These are phyloP conservation scores for Davidsoniella neocaledoniae DNA, from an alignment of 2,329 filamentous ascomycete species.

Conservation along the genomic window DNA sequence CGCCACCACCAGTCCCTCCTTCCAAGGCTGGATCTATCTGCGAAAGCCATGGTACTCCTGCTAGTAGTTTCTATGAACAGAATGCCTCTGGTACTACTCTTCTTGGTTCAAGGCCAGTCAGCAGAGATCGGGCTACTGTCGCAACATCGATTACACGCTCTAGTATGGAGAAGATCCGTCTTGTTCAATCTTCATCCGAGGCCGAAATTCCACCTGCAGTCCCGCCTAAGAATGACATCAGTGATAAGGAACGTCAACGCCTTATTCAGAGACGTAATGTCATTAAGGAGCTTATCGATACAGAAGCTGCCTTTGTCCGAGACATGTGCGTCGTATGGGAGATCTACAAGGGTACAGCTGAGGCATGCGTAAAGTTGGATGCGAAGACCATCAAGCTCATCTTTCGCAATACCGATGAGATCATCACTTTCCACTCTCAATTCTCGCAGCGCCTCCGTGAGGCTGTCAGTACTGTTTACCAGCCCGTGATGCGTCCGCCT, in stretches of 20 bases:
- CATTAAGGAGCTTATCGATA: slow-evolving; percentile 84
- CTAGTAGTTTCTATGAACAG: slow-evolving; percentile 12
- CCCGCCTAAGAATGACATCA: slow-evolving; percentile 10
- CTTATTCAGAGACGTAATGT: slow-evolving; percentile 67
- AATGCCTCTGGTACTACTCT: slow-evolving; percentile 26
- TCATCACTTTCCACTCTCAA: slow-evolving; percentile 68
- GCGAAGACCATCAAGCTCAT: slow-evolving; percentile 73
- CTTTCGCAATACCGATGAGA: slow-evolving; percentile 83
- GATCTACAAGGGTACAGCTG: slow-evolving; percentile 89
- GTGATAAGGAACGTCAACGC: slow-evolving; percentile 41
- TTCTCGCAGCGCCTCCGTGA: slow-evolving; percentile 71
- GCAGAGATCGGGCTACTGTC: slow-evolving; percentile 21
- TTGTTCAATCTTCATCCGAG: slow-evolving; percentile 6
- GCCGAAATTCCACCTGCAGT: slow-evolving; percentile 10
- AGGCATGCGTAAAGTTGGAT: slow-evolving; percentile 63
- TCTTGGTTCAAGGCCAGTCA: slow-evolving; percentile 27
- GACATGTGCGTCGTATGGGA: slow-evolving; percentile 97
- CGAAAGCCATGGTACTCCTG: slow-evolving; percentile 9
- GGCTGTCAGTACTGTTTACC: slow-evolving; percentile 63
- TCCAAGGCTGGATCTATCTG: slow-evolving; percentile 15
- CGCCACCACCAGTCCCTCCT: slow-evolving; percentile 32
- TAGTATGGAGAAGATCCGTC: slow-evolving; percentile 9
- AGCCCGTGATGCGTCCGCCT: slow-evolving; percentile 25
- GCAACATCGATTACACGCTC: slow-evolving; percentile 11
- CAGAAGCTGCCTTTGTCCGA: slow-evolving; percentile 69